These are phyloP conservation scores for Colletotrichum coccodes DNA, from an alignment of 2,329 filamentous ascomycete genomes.

Conservation along the genomic window DNA sequence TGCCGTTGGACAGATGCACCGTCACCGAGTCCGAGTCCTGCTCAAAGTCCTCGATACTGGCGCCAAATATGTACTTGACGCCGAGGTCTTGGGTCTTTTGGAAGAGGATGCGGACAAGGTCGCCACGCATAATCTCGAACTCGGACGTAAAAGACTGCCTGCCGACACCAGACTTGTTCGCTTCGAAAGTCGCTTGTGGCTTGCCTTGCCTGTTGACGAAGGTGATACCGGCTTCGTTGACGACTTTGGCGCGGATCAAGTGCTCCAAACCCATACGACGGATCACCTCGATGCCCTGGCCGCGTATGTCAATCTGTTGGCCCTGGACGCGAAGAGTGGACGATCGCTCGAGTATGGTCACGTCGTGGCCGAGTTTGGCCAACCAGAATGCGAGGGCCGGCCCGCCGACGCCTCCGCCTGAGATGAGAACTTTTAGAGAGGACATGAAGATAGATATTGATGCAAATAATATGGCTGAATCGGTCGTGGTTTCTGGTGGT, in stretches of 20 bases:
- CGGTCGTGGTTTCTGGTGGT: neutral
- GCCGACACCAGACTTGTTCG: conserved; percentile 52
- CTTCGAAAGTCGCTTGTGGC: conserved; percentile 49
- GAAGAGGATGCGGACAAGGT: conserved; percentile 62
- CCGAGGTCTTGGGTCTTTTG: conserved; percentile 45
- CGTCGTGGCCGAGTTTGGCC: conserved; percentile 45
- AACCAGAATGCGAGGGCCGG: conserved; percentile 54
- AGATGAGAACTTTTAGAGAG: conserved; percentile 57
- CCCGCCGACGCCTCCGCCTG: conserved; percentile 57
- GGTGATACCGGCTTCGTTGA: conserved; percentile 59
- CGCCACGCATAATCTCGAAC: conserved; percentile 69
- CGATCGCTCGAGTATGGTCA: conserved; percentile 56
- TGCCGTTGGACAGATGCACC: conserved; percentile 55
- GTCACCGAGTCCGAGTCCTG: conserved; percentile 46
- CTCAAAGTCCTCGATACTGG: conserved; percentile 38
- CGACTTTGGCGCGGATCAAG: conserved; percentile 46
- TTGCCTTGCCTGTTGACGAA: conserved; percentile 54
- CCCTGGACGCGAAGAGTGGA: conserved; percentile 49
- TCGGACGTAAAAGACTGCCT: conserved; percentile 61
- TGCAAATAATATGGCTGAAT: no score
- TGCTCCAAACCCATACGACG: conserved; percentile 51
- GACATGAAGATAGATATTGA: conserved; percentile 33
- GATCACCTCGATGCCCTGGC: conserved; percentile 50
- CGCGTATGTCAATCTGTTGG: conserved; percentile 58
- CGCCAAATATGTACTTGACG: conserved; percentile 41